Percentiles rank a stretch among this genome's conserved stretches.
Evolutionary conservation across 164 flowering plant species (phyloP).

Genomic region (Aristolochia fimbriata): DNA sequence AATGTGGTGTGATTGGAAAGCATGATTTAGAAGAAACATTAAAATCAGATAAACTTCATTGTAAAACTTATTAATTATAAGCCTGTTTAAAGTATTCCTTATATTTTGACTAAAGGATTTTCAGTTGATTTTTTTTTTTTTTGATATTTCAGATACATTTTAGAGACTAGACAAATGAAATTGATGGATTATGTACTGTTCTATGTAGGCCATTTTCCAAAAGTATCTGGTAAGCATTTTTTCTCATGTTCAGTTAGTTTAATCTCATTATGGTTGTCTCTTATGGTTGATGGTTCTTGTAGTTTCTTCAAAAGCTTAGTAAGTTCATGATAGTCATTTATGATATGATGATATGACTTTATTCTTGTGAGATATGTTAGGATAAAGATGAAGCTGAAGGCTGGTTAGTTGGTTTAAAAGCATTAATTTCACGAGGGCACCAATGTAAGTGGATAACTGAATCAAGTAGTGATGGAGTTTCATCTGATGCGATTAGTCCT

Average conservation of each 20-base stretch:
- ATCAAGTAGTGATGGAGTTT: slow-evolving; percentile 90
- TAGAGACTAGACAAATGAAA: too few relatives aligned
- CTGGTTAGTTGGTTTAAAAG: slow-evolving; percentile 96
- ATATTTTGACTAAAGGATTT: too few relatives aligned
- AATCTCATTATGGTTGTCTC: not conserved
- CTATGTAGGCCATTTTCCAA: slow-evolving; percentile 83
- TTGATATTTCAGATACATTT: too few relatives aligned
- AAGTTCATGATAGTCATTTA: slow-evolving; percentile 1
- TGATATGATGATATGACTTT: slow-evolving; percentile 4
- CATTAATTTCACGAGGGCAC: slow-evolving; percentile 81
- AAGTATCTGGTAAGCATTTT: slow-evolving; percentile 62
- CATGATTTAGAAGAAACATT: too few relatives aligned
- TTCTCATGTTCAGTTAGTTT: not conserved
- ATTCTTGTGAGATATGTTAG: slow-evolving; percentile 69
- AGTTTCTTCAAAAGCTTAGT: not conserved
- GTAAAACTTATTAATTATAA: too few relatives aligned
- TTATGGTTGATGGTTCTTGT: not conserved
- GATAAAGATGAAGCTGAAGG: slow-evolving; percentile 99
- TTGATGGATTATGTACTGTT: slow-evolving; percentile 1
- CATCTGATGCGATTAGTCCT: slow-evolving; percentile 94
- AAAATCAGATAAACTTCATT: too few relatives aligned
- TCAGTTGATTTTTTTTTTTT: too few relatives aligned
- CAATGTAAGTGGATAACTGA: slow-evolving; percentile 87
- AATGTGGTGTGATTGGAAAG: too few relatives aligned
- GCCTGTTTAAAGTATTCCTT: too few relatives aligned